phyloP scores from a whole-genome alignment of 345 rosid genomes.

The Brassica rapa region DNA sequence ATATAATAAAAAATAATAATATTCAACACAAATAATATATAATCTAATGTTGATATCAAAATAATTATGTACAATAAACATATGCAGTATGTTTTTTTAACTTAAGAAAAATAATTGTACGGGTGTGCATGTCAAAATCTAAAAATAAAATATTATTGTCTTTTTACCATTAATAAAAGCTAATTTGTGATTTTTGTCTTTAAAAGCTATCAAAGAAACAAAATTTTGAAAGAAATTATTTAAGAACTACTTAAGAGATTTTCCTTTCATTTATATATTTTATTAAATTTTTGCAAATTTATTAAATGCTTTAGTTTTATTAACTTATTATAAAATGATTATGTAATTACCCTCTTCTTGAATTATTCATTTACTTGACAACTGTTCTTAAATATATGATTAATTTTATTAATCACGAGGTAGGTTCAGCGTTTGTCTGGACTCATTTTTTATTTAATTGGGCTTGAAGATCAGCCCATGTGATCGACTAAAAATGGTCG shows the following conservation, averaged over 20 bases:
- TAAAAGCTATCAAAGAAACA: not conserved
- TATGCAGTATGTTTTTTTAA: too few species aligned
- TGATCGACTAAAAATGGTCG: constrained; percentile 3
- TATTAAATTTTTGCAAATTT: not conserved
- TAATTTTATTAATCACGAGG: not conserved
- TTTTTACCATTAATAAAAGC: too few species aligned
- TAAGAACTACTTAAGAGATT: not conserved
- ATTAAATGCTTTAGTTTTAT: not conserved
- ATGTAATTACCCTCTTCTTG: not conserved
- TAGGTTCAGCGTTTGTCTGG: not conserved
- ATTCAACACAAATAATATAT: too few species aligned
- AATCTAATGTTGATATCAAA: too few species aligned
- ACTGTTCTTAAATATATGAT: not conserved
- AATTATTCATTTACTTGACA: not conserved
- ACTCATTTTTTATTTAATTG: not conserved
- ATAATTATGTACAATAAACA: too few species aligned
- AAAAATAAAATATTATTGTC: too few species aligned
- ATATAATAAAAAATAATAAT: too few species aligned
- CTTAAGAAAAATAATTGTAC: too few species aligned
- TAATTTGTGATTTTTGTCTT: not conserved
- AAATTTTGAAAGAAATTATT: not conserved
- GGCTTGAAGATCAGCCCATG: constrained; percentile 22
- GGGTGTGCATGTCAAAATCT: too few species aligned
- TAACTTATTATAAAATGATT: not conserved
- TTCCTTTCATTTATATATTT: too few species aligned